Base-by-base conservation (phyloP, 2,329 filamentous ascomycete genomes). In the Arthrobotrys pseudoclavata region DNA sequence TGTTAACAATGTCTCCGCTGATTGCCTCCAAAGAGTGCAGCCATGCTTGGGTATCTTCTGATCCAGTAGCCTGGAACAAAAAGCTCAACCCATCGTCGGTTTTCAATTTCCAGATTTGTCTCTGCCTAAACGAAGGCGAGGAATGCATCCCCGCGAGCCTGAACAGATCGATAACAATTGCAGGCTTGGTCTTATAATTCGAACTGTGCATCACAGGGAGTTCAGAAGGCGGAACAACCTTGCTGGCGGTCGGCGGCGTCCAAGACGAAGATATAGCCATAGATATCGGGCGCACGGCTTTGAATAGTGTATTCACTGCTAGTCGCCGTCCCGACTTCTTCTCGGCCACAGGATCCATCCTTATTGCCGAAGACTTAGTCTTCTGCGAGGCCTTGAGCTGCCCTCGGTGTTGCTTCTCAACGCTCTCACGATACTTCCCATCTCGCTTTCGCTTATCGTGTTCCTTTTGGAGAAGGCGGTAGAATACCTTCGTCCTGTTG, bases 211-310 rank as follows among this genome's bases (percentile, higher is more conserved):
- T 79, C 15, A 80, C 34, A 31, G 81, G 81, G 4, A 82, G 61
- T 18, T 82, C 81, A 18, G 66, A 72, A 20, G 81, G 79, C n/a
- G 80, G 68, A 37, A 82, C 70, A 47, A 80, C 77, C 18, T 80
- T 76, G 31, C 80, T 76, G 7, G 77, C 72, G 31, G 81, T 80
- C 22, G 81, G 81, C 4, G 81, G 81, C 18, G 81, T 80, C 81
- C 81, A 82, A n/a, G 79, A 78, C 15, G 79, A 79, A 0, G 81
- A 81, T 50, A 82, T 79, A 20, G 81, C 81, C 80, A 82, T 82
- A 4, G 81, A 82, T 53, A 82, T 82, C 3, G 81, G 81, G 15
- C 81, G 78, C 2, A 82, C 81, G 18, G 80, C 80, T 75, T 81
- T 81, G 67, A 82, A 81, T n/a, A 82, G 80, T 15, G 80, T 80